Conservation (phyloP, 139 green algal genomes). For the Helicosporidium sp. region DNA sequence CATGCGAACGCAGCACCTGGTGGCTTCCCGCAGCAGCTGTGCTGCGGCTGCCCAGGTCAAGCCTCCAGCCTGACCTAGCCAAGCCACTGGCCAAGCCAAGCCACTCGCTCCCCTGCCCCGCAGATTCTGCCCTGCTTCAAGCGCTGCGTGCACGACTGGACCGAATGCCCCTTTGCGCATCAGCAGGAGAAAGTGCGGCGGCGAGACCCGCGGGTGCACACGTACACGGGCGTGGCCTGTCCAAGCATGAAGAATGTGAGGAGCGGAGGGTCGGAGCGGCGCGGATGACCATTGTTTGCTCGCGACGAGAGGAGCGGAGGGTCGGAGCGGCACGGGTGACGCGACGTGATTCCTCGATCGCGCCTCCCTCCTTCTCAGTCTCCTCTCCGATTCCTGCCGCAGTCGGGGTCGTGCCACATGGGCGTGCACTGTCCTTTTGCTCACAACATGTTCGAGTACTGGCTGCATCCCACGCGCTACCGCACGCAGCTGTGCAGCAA, state of each 20-base stretch:
- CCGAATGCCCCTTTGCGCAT: slow-evolving; percentile 74
- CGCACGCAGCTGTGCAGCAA: slow-evolving; percentile 86
- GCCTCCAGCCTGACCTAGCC: too few relatives aligned
- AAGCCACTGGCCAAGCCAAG: not conserved
- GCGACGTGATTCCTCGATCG: not conserved
- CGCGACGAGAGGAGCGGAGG: not conserved
- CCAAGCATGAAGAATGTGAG: slow-evolving; percentile 70
- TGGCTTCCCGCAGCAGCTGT: too few relatives aligned
- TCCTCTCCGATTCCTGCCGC: not conserved
- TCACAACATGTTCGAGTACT: slow-evolving; percentile 85
- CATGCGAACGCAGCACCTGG: too few relatives aligned
- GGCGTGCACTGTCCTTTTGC: slow-evolving; percentile 59
- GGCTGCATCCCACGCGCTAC: slow-evolving; percentile 70
- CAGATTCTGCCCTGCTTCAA: slow-evolving; percentile 60
- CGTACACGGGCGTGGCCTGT: slow-evolving; percentile 82
- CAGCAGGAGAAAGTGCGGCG: slow-evolving; percentile 76
- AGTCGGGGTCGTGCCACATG: slow-evolving; percentile 41
- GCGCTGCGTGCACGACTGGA: slow-evolving; percentile 46
- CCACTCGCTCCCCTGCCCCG: not conserved
- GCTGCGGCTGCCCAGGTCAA: too few relatives aligned
- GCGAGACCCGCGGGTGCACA: slow-evolving; percentile 54
- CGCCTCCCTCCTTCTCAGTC: not conserved
- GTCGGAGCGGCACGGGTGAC: not conserved
- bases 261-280: not conserved
- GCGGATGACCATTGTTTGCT: not conserved